Conservation (phyloP, 1,139 yeast genomes). For the Candida dubliniensis region DNA sequence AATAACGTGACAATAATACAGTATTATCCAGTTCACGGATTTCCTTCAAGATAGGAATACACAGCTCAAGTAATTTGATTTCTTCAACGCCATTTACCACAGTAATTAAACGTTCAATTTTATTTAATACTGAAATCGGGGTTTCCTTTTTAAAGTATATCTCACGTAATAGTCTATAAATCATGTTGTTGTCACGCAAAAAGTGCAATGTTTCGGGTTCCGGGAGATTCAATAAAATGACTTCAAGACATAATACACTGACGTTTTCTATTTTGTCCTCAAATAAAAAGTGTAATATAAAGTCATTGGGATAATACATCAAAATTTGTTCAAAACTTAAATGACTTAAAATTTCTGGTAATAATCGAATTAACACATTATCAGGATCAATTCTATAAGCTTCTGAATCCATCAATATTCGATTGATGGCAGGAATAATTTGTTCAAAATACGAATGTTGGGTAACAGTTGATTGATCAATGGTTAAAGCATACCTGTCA, state of each 20-base stretch:
- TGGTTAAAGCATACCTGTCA: conserved; percentile 12
- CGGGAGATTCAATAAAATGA: conserved; percentile 19
- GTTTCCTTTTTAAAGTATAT: conserved; percentile 11
- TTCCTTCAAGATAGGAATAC: conserved; percentile 3
- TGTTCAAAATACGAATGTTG: conserved; percentile 2
- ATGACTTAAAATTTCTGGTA: conserved; percentile 22
- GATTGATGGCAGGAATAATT: conserved; percentile 13
- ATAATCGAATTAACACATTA: conserved; percentile 20
- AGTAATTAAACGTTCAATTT: conserved; percentile 21
- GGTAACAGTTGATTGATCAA: conserved; percentile 5
- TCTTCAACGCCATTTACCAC: conserved; percentile 9
- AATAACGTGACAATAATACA: conserved; percentile 23
- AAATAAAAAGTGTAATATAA: conserved; percentile 19
- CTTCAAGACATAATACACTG: conserved; percentile 20
- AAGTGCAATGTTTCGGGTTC: conserved; percentile 20
- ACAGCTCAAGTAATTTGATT: conserved; percentile 11
- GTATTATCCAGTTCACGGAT: conserved; percentile 16
- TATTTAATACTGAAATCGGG: conserved; percentile 18
- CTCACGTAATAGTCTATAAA: conserved; percentile 7
- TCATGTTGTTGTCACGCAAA: conserved; percentile 13
- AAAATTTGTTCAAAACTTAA: conserved; percentile 21
- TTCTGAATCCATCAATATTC: conserved; percentile 14
- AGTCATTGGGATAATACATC: conserved; percentile 22
- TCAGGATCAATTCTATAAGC: conserved; percentile 25
- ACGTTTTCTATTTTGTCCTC: conserved; percentile 12